These are phyloP conservation scores for Sugiyamaella novakii DNA, from an alignment of 1,139 yeast genomes.

Conservation along the genomic window DNA sequence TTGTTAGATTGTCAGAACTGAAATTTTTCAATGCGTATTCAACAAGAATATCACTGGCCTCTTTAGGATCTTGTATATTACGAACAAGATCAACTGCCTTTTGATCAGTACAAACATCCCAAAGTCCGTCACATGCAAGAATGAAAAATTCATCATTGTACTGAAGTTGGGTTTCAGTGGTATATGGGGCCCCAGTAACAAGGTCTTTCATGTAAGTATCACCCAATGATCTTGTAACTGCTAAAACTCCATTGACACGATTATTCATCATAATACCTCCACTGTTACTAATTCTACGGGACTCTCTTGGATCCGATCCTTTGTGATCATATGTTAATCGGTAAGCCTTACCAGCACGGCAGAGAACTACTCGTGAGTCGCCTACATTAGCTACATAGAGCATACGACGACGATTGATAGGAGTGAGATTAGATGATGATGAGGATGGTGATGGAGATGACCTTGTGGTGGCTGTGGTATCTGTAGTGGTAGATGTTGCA, in stretches of 20 bases:
- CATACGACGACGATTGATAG: slow-evolving; percentile 49
- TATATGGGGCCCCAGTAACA: slow-evolving; percentile 89
- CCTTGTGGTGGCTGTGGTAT: background rate
- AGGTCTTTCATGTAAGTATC: slow-evolving; percentile 88
- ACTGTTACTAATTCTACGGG: slow-evolving; percentile 67
- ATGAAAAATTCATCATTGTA: slow-evolving; percentile 81
- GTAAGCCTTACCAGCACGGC: slow-evolving; percentile 70
- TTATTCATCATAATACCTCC: slow-evolving; percentile 91
- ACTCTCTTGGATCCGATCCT: slow-evolving; percentile 80
- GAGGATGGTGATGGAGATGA: slow-evolving; percentile 9
- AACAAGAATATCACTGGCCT: slow-evolving; percentile 70
- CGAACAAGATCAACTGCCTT: slow-evolving; percentile 74
- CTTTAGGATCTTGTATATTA: slow-evolving; percentile 57
- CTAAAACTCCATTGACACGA: slow-evolving; percentile 93
- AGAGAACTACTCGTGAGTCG: slow-evolving; percentile 81
- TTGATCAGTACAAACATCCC: slow-evolving; percentile 89
- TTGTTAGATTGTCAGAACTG: slow-evolving; percentile 91
- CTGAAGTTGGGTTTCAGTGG: slow-evolving; percentile 78
- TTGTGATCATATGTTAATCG: slow-evolving; percentile 92
- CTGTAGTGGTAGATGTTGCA: slow-evolving; percentile 1
- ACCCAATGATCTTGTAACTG: slow-evolving; percentile 94
- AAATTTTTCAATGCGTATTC: slow-evolving; percentile 75
- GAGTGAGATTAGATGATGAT: slow-evolving; percentile 2
- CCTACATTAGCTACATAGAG: slow-evolving; percentile 95
- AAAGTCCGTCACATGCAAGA: slow-evolving; percentile 90